phyloP scores from a whole-genome alignment of 1,284 basidiomycete species.

The Anthracocystis panici-leucophaei region DNA sequence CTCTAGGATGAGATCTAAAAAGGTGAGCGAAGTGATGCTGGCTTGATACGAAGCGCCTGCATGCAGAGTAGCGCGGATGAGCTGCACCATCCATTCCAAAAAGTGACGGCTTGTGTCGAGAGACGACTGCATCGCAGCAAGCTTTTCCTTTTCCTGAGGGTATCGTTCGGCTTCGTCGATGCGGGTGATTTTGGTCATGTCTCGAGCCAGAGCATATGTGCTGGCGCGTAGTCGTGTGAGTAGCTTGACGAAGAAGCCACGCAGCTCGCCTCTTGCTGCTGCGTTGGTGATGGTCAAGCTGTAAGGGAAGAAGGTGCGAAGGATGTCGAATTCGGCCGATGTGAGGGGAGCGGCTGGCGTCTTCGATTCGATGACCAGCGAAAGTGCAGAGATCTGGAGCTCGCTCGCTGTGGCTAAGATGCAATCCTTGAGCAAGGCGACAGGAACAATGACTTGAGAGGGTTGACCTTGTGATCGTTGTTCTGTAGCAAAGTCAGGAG shows the following conservation, averaged over 20 bases:
- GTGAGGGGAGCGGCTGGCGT: slow-evolving; percentile 49
- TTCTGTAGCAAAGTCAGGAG: slow-evolving; percentile 32
- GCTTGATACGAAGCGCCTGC: slow-evolving; percentile 64
- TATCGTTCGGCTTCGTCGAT: slow-evolving; percentile 40
- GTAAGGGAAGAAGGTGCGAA: slow-evolving; percentile 51
- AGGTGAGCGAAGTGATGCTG: slow-evolving; percentile 56
- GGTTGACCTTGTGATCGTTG: slow-evolving; percentile 13
- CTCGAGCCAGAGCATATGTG: slow-evolving; percentile 49
- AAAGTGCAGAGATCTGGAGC: slow-evolving; percentile 55
- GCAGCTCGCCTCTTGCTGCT: slow-evolving; percentile 55
- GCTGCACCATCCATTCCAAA: slow-evolving; percentile 38
- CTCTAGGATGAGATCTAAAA: slow-evolving; percentile 56
- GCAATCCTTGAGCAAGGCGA: slow-evolving; percentile 45
- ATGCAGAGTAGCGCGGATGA: slow-evolving; percentile 49
- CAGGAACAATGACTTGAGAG: slow-evolving; percentile 39
- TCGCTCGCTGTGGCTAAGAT: slow-evolving; percentile 48
- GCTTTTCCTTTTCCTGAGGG: slow-evolving; percentile 38
- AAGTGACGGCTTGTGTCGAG: slow-evolving; percentile 42
- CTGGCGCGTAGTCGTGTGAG: slow-evolving; percentile 59
- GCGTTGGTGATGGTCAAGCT: slow-evolving; percentile 54
- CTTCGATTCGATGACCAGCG: slow-evolving; percentile 57
- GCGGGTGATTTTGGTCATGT: slow-evolving; percentile 40
- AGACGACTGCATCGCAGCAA: slow-evolving; percentile 17
- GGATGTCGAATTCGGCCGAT: slow-evolving; percentile 42
- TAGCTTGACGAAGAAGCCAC: slow-evolving; percentile 60